Base-by-base conservation (phyloP, 306 rosid species). In the Vicia faba region DNA sequence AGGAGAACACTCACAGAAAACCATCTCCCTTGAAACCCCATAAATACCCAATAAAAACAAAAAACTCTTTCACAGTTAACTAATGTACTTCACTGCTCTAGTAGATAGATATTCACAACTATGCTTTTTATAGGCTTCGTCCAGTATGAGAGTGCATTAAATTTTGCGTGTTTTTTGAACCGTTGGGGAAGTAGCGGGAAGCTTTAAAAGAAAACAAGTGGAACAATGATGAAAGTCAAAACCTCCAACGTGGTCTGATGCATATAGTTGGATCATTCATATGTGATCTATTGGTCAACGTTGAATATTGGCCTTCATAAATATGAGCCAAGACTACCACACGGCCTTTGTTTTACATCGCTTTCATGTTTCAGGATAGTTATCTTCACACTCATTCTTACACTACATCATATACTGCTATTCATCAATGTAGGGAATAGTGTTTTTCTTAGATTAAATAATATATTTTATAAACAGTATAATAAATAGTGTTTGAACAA, bases 21-120 rank as follows among this genome's bases (percentile, higher is more conserved):
- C 97, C 92, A 85, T 82, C 78, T 85, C 7, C 50, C 44, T 73
- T 69, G 40, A 54, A 48, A 62, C 72, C 54, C 71, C 64, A 13
- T 3, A 3, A 38, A 3, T 53, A 44, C 18, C n/a, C 20, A 38
- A 56, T 38, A 14, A 5, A 61, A 40, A 60, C 39, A 4, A 26
- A 15, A 57, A 5, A 31, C 25, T 58, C 57, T 41, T 36, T 18
- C 16, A 18, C 23, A 20, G 23, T 20, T 20, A 1, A 20, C 23
- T 20, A 1, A 1, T 20, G 23, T 2, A 20, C 18, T 62, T 43
- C 12, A 9, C 4, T 54, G 60, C 12, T 29, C 38, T 45, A 48
- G 28, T 11, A 19, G 5, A 26, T 28, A 28, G n/a, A n/a, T n/a
- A n/a, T 40, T 50, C 14, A 58, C 8, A 4, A 51, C 14, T 53